phyloP scores from a whole-genome alignment of 176 grass and related monocot genomes.

The Panicum miliaceum region DNA sequence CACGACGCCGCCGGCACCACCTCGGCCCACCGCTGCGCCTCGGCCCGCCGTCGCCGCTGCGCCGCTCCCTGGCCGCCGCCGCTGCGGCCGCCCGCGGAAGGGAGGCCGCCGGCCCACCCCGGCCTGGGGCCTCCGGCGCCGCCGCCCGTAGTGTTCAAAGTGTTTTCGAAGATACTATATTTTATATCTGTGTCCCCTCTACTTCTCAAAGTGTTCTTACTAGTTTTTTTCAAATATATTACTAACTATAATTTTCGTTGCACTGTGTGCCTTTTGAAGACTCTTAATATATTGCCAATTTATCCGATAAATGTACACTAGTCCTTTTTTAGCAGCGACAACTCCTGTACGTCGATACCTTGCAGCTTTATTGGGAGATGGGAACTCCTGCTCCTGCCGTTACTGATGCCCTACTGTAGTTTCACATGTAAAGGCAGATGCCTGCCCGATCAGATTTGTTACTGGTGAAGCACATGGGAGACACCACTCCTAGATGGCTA shows the following conservation, averaged over 20 bases:
- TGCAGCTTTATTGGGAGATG: conserved; percentile 10
- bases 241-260: neutral
- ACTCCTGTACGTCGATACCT: neutral
- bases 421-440: neutral
- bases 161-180: neutral
- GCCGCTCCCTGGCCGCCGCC: too few relatives aligned
- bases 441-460: neutral
- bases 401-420: conserved; percentile 4
- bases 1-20: too few relatives aligned
- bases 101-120: too few relatives aligned
- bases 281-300: neutral
- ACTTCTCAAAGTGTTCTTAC: neutral
- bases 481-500: neutral
- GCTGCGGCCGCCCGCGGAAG: too few relatives aligned
- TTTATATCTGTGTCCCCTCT: neutral
- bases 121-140: too few relatives aligned
- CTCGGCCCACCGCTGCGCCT: too few relatives aligned
- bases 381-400: neutral
- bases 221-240: neutral
- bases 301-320: too few relatives aligned
- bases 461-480: neutral
- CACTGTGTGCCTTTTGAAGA: neutral
- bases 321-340: neutral
- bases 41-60: too few relatives aligned
- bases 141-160: too few relatives aligned